Conservation (phyloP, 805 yeast genomes). For the Metschnikowia arizonensis region DNA sequence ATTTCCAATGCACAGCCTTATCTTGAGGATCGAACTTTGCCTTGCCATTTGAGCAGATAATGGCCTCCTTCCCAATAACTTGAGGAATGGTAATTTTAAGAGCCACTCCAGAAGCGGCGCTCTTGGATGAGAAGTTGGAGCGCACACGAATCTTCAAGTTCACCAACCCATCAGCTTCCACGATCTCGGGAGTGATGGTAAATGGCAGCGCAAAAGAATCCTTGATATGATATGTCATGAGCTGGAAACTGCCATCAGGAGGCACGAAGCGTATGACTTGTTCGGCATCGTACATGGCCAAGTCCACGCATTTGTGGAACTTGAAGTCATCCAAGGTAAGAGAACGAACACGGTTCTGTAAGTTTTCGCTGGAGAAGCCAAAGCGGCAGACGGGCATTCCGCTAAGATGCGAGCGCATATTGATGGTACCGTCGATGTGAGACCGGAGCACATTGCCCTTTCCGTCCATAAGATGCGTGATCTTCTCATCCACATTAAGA, state of each 20-base stretch:
- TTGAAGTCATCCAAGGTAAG: slow-evolving; percentile 71
- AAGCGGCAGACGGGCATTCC: slow-evolving; percentile 84
- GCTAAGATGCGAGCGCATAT: slow-evolving; percentile 64
- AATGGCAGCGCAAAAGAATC: slow-evolving; percentile 67
- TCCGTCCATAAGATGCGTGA: slow-evolving; percentile 64
- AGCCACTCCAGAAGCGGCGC: slow-evolving; percentile 59
- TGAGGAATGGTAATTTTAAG: slow-evolving; percentile 66
- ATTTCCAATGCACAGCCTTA: slow-evolving; percentile 62
- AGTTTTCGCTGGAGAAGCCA: slow-evolving; percentile 59
- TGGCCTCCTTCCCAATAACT: slow-evolving; percentile 25
- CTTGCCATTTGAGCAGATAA: slow-evolving; percentile 56
- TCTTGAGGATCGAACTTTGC: slow-evolving; percentile 66
- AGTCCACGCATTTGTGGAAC: slow-evolving; percentile 82
- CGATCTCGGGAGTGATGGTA: slow-evolving; percentile 53
- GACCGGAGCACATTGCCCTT: slow-evolving; percentile 62
- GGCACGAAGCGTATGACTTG: slow-evolving; percentile 70
- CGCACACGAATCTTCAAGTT: slow-evolving; percentile 59
- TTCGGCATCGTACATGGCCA: slow-evolving; percentile 62
- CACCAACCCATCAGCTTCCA: slow-evolving; percentile 40
- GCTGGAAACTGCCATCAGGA: slow-evolving; percentile 83
- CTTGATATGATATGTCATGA: slow-evolving; percentile 59
- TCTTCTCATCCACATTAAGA: slow-evolving; percentile 69
- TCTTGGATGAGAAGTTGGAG: slow-evolving; percentile 56
- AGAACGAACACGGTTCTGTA: slow-evolving; percentile 20
- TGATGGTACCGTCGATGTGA: slow-evolving; percentile 71